Conservation (phyloP, 305 asterid species). For the Petunia hybrid region DNA sequence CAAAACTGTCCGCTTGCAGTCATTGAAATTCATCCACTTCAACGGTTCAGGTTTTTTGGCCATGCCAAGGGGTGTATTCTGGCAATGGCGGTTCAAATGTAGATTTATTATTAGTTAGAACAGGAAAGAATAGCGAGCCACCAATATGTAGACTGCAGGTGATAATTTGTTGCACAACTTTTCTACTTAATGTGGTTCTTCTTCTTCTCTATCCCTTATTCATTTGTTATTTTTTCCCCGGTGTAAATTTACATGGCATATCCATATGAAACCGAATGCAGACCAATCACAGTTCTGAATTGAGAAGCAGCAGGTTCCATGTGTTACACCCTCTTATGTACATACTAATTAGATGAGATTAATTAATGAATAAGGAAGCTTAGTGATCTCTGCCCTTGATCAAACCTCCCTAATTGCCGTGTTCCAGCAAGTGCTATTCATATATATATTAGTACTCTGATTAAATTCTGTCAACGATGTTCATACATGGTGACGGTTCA, state of each 20-base stretch:
- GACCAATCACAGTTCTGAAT: constrained; percentile 13
- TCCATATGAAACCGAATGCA: neutral
- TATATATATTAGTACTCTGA: neutral
- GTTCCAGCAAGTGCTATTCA: neutral
- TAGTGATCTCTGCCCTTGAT: neutral
- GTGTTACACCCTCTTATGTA: neutral
- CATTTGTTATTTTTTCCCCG: neutral
- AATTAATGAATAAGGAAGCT: constrained; percentile 6
- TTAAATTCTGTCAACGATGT: neutral
- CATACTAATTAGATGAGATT: constrained; percentile 5
- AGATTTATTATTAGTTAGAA: constrained; percentile 25
- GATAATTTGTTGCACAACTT: constrained; percentile 1
- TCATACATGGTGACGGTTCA: neutral
- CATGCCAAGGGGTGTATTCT: constrained; percentile 11
- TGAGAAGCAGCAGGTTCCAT: constrained; percentile 20
- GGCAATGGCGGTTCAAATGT: constrained; percentile 14
- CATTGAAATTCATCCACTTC: neutral
- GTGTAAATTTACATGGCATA: constrained; percentile 10
- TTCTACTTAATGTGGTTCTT: neutral
- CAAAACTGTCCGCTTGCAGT: neutral
- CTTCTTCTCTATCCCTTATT: constrained; percentile 16
- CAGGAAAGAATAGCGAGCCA: constrained; percentile 13
- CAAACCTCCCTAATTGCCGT: neutral
- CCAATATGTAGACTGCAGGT: constrained; percentile 19
- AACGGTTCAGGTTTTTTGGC: constrained; percentile 1